phyloP scores from a whole-genome alignment of 2,329 filamentous ascomycete genomes.

The Colletotrichum sp. region DNA sequence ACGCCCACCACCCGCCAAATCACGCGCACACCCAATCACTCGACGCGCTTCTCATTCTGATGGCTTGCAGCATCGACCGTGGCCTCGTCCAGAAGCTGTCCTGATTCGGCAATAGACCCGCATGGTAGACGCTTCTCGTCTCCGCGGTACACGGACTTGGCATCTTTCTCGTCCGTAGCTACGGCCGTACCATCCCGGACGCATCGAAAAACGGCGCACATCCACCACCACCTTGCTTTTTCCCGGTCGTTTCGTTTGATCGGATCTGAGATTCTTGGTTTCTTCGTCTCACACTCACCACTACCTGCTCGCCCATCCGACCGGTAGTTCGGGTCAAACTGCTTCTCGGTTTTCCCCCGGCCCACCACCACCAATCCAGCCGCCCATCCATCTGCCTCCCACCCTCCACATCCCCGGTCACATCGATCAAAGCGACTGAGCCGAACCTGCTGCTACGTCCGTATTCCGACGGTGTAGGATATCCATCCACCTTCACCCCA shows the following conservation, averaged over 20 bases:
- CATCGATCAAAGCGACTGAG: neutral
- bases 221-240: neutral
- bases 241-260: neutral
- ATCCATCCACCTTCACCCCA: neutral
- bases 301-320: neutral
- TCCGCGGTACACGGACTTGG: neutral
- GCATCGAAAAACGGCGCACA: neutral
- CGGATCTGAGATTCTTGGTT: neutral
- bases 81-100: neutral
- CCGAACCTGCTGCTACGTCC: constrained; percentile 2
- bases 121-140: neutral
- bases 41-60: neutral
- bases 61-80: neutral
- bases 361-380: neutral
- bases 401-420: neutral
- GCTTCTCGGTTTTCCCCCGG: neutral
- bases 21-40: neutral
- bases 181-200: constrained; percentile 8
- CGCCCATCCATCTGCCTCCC: neutral
- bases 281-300: neutral
- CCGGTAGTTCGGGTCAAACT: neutral
- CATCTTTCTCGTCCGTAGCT: neutral
- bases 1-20: neutral
- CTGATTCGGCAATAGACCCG: neutral
- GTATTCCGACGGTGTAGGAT: neutral